These are phyloP conservation scores for Vanilla planifolia DNA, from an alignment of 106 monocot species.

Conservation along the genomic window DNA sequence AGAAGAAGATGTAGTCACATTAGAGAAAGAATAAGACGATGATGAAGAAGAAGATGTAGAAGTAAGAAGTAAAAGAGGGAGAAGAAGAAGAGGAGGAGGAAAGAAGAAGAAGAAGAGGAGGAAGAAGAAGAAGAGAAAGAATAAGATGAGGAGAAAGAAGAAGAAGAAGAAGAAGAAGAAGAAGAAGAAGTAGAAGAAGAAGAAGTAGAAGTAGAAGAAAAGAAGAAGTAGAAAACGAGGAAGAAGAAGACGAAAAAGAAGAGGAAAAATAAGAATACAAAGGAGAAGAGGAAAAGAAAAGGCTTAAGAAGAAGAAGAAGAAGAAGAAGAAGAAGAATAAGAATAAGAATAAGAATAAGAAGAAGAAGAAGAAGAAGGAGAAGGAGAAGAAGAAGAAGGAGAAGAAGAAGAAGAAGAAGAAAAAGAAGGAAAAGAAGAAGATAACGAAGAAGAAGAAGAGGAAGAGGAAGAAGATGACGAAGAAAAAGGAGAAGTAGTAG, in stretches of 20 bases:
- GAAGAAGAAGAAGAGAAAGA: neutral
- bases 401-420: neutral
- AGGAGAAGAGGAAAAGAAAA: too few species aligned
- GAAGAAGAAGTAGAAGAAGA: neutral
- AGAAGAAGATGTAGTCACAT: neutral
- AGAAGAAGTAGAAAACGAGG: too few species aligned
- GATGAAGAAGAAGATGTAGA: too few species aligned
- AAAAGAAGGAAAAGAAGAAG: neutral
- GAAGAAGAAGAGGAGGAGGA: neutral
- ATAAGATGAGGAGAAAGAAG: too few species aligned
- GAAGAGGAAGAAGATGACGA: too few species aligned
- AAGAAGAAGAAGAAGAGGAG: neutral
- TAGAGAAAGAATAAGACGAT: neutral
- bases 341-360: too few species aligned
- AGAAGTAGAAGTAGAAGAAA: neutral
- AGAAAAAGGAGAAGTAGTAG: neutral
- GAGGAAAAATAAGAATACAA: too few species aligned
- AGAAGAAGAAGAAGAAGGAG: neutral
- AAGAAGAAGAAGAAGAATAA: too few species aligned
- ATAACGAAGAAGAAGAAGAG: too few species aligned
- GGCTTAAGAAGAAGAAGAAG: too few species aligned
- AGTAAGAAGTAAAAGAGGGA: too few species aligned
- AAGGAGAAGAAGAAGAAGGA: neutral
- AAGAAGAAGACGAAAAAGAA: too few species aligned
- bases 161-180: neutral